These are phyloP conservation scores for Kurtzmaniella cleridarum DNA, from an alignment of 805 yeast species.

Conservation along the genomic window DNA sequence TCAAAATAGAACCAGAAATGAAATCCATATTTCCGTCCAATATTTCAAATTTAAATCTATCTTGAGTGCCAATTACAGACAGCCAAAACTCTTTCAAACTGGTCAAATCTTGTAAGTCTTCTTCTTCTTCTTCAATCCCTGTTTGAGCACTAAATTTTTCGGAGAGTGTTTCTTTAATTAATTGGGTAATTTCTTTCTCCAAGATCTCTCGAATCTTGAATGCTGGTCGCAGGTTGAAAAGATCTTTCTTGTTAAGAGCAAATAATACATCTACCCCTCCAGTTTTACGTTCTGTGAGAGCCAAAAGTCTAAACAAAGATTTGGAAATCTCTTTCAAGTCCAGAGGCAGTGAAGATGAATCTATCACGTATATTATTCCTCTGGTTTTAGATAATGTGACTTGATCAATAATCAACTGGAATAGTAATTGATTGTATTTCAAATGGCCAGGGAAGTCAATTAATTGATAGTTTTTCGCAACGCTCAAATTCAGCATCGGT, in stretches of 20 bases:
- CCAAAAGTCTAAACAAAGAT: constrained; percentile 54
- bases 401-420: constrained; percentile 41
- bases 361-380: constrained; percentile 76
- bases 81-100: constrained; percentile 39
- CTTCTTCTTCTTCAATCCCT: constrained; percentile 39
- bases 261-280: constrained; percentile 70
- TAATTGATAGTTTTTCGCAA: constrained; percentile 41
- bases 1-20: constrained; percentile 65
- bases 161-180: constrained; percentile 42
- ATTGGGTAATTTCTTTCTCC: constrained; percentile 57
- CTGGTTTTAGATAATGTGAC: constrained; percentile 38
- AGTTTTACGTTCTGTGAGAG: constrained; percentile 56
- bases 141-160: constrained; percentile 26
- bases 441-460: constrained; percentile 88
- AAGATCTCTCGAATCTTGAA: constrained; percentile 52
- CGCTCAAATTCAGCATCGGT: constrained; percentile 30
- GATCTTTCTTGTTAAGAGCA: constrained; percentile 82
- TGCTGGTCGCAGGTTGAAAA: constrained; percentile 76
- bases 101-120: constrained; percentile 26
- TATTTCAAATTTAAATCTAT: constrained; percentile 54
- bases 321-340: constrained; percentile 43
- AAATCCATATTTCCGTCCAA: constrained; percentile 73
- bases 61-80: constrained; percentile 27
- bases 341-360: constrained; percentile 53
- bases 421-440: constrained; percentile 58